These are phyloP conservation scores for Cytospora schulzeri DNA, from an alignment of 2,329 filamentous ascomycete species.

Conservation along the genomic window DNA sequence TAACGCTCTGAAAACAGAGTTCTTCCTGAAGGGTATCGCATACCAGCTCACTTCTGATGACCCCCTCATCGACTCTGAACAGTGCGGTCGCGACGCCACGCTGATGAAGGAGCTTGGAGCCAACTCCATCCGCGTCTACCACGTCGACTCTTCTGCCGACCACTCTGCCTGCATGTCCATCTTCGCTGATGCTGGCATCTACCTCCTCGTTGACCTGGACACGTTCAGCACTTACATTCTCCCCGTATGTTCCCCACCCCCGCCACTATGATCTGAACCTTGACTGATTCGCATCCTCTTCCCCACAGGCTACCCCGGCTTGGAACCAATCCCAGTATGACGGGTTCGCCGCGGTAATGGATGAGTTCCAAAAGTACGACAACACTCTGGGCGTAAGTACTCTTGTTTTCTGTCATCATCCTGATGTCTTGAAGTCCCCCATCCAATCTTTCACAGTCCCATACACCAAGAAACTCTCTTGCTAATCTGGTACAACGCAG, in stretches of 20 bases:
- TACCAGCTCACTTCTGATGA: conserved; percentile 68
- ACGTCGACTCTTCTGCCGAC: conserved; percentile 71
- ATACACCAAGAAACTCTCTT: not conserved
- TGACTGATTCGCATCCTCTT: conserved; percentile 23
- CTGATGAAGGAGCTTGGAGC: conserved; percentile 80
- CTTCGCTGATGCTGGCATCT: conserved; percentile 79
- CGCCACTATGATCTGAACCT: conserved; percentile 26
- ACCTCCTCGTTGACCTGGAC: conserved; percentile 81
- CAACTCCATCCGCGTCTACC: conserved; percentile 86
- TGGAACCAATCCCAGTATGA: conserved; percentile 76
- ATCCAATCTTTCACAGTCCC: no score
- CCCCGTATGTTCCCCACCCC: conserved; percentile 45
- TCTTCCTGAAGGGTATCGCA: conserved; percentile 58
- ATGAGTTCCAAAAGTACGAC: conserved; percentile 74
- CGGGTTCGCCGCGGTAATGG: conserved; percentile 71
- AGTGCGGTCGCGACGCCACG: conserved; percentile 74
- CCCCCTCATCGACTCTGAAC: conserved; percentile 72
- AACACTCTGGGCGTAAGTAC: conserved; percentile 67
- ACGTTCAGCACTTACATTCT: conserved; percentile 71
- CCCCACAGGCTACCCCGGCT: conserved; percentile 44
- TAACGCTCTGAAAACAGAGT: conserved; percentile 39
- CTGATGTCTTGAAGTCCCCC: not conserved
- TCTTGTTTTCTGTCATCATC: not conserved
- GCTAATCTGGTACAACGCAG: not conserved
- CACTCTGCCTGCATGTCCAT: conserved; percentile 81